phyloP scores from a whole-genome alignment of 2,329 filamentous ascomycete genomes.

The Talaromyces verruculosus region DNA sequence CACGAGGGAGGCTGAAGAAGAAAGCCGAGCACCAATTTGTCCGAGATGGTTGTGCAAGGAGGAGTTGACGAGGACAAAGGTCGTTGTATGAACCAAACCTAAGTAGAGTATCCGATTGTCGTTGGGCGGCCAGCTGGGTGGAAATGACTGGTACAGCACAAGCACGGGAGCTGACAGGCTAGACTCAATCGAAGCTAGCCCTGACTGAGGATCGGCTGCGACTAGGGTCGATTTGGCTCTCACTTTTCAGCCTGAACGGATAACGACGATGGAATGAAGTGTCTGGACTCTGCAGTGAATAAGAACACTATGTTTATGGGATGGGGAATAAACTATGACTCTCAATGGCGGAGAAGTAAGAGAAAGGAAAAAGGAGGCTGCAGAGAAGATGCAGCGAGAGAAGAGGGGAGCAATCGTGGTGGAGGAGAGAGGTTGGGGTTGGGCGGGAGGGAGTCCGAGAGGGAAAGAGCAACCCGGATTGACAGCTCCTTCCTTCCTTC shows the following conservation, averaged over 20 bases:
- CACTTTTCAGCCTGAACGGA: not conserved
- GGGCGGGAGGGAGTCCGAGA: not conserved
- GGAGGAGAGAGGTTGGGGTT: not conserved
- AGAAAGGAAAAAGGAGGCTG: slow-evolving; percentile 18
- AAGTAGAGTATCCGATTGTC: not conserved
- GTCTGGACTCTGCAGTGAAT: not conserved
- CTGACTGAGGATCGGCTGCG: slow-evolving; percentile 2
- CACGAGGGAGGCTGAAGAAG: slow-evolving; percentile 10
- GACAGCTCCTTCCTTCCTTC: slow-evolving; percentile 11
- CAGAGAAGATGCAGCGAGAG: not conserved
- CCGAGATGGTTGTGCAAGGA: slow-evolving; percentile 6
- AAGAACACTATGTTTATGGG: not conserved
- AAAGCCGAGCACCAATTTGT: slow-evolving; percentile 15
- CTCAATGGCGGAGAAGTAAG: slow-evolving; percentile 19
- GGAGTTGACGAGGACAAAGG: slow-evolving; percentile 5
- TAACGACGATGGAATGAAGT: not conserved
- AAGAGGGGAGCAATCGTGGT: not conserved
- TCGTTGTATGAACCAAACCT: slow-evolving; percentile 3
- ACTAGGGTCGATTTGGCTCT: not conserved
- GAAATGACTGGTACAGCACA: slow-evolving; percentile 9
- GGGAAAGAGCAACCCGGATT: slow-evolving; percentile 14
- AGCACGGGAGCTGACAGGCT: not conserved
- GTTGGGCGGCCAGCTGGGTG: slow-evolving; percentile 16
- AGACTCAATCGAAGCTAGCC: slow-evolving; percentile 12
- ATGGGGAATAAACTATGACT: slow-evolving; percentile 10